These are phyloP conservation scores for Leccinum holopus DNA, from an alignment of 1,284 basidiomycete genomes.

Conservation along the genomic window DNA sequence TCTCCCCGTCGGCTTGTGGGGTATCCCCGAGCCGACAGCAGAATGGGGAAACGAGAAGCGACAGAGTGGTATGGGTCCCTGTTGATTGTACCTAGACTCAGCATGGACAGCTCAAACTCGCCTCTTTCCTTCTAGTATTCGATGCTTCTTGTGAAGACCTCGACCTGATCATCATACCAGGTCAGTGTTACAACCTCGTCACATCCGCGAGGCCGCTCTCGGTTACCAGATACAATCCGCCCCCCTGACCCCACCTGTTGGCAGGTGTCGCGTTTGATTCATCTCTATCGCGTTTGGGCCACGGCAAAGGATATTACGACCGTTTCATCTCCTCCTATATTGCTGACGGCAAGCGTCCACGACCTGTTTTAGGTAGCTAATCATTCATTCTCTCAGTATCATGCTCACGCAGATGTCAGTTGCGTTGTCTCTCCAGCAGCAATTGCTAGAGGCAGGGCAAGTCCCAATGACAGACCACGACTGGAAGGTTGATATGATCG, in stretches of 20 bases:
- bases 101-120: conserved; percentile 2
- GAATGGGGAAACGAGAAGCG: conserved; percentile 46
- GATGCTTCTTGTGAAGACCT: conserved; percentile 44
- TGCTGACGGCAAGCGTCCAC: conserved; percentile 36
- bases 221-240: conserved; percentile 1
- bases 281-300: conserved; percentile 67
- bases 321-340: conserved; percentile 61
- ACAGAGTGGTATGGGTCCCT: conserved; percentile 47
- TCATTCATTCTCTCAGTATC: conserved; percentile 11
- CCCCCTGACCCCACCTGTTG: conserved; percentile 11
- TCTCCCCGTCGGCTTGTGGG: conserved; percentile 65
- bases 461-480: conserved; percentile 63
- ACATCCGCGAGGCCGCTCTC: conserved; percentile 9
- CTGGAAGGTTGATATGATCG: conserved; percentile 65
- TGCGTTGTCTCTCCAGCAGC: conserved; percentile 63
- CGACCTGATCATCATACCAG: conserved; percentile 70
- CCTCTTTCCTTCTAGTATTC: conserved; percentile 38
- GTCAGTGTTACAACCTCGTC: conserved; percentile 37
- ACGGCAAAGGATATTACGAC: conserved; percentile 82
- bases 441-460: conserved; percentile 52
- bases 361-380: conserved; percentile 54
- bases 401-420: conserved; percentile 40
- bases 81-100: background rate
- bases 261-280: conserved; percentile 75
- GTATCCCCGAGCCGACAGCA: conserved; percentile 65